Conservation (phyloP, 345 rosid species). For the Eucalyptus marginata region DNA sequence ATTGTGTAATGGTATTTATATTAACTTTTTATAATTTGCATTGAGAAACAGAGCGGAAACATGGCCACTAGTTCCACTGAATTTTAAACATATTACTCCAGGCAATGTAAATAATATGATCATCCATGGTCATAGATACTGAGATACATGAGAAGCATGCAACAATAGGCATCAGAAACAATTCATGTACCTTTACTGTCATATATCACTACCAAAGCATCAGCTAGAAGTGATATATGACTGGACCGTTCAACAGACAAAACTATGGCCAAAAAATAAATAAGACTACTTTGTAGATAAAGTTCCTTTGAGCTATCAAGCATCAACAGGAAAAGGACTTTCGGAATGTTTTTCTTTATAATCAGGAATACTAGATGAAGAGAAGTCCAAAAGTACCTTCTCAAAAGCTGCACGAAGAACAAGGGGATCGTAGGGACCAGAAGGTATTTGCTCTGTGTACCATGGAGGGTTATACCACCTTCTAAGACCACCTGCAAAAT, state of each 20-base stretch:
- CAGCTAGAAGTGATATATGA: not conserved
- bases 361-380: not conserved
- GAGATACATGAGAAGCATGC: not conserved
- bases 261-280: not conserved
- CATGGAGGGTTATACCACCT: constrained; percentile 96
- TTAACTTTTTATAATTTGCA: not conserved
- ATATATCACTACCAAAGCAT: not conserved
- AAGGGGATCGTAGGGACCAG: constrained; percentile 71
- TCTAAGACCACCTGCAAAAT: constrained; percentile 32
- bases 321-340: not conserved
- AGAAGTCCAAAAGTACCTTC: constrained; percentile 28
- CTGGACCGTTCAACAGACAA: not conserved
- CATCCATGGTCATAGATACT: not conserved
- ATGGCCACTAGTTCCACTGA: not conserved
- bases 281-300: not conserved
- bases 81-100: not conserved
- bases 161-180: not conserved
- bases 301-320: not conserved
- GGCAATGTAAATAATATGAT: not conserved
- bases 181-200: not conserved
- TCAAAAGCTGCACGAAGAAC: constrained; percentile 68
- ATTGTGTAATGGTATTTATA: not conserved
- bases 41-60: not conserved
- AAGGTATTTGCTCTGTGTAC: constrained; percentile 69
- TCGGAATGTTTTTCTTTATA: not conserved